phyloP scores from a whole-genome alignment of 306 rosid species.

The Purshia tridentata region DNA sequence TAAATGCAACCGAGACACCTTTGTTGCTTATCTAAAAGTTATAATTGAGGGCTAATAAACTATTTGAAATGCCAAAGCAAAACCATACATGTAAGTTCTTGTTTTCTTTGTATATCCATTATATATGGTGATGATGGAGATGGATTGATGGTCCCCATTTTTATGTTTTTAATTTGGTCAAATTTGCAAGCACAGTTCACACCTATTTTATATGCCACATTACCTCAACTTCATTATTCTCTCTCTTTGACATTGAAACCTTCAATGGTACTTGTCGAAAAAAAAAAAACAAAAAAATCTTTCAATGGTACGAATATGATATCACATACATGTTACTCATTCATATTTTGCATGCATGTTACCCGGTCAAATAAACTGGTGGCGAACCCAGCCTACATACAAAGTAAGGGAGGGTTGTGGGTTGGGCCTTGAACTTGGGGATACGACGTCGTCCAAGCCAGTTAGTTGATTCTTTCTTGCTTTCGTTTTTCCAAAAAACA shows the following conservation, averaged over 20 bases:
- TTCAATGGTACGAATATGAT: no score
- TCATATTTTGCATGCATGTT: neutral
- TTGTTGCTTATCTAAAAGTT: neutral
- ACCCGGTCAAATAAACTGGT: neutral
- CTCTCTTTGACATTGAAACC: neutral
- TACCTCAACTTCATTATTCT: no score
- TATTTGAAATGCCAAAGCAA: neutral
- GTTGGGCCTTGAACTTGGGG: no score
- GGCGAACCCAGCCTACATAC: no score
- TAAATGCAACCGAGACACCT: neutral
- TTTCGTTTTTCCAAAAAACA: no score
- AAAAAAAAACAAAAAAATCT: no score
- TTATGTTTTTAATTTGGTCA: neutral
- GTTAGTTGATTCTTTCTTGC: no score
- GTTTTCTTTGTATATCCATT: neutral
- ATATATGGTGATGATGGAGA: neutral
- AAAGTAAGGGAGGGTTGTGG: no score
- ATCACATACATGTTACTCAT: no score
- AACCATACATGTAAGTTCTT: neutral
- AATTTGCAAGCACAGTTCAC: constrained; percentile 4
- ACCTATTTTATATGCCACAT: neutral
- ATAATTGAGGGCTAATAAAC: neutral
- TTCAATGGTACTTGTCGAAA: neutral
- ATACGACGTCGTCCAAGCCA: no score
- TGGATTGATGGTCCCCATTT: neutral